Evolutionary conservation across 1,284 basidiomycete species (phyloP).

Genomic region (Fomitopsis betulina): DNA sequence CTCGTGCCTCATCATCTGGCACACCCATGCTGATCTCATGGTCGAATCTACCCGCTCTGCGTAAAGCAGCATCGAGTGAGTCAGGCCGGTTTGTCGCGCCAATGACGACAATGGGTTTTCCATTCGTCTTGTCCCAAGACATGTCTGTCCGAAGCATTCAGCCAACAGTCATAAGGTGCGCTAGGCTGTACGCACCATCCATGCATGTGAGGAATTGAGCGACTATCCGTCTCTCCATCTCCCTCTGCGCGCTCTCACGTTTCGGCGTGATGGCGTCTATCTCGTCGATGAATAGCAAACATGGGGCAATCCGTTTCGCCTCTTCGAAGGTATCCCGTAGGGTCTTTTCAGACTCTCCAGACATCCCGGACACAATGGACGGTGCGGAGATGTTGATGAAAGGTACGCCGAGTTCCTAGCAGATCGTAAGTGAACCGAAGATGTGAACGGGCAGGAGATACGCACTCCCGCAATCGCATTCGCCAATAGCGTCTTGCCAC

Average conservation of each 20-base stretch:
- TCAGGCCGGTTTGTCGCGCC: conserved; percentile 97
- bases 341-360: conserved; percentile 96
- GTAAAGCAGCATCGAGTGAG: conserved; percentile 88
- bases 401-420: conserved; percentile 83
- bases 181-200: conserved; percentile 65
- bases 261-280: conserved; percentile 98
- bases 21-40: conserved; percentile 98
- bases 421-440: conserved; percentile 10
- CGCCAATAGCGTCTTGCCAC: conserved; percentile 91
- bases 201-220: conserved; percentile 97
- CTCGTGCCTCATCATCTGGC: conserved; percentile 85
- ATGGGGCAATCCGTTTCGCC: conserved; percentile 89
- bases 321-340: conserved; percentile 95
- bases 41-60: conserved; percentile 93
- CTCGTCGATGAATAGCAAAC: conserved; percentile 93
- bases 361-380: conserved; percentile 95
- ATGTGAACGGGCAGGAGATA: conserved; percentile 12
- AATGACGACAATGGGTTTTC: conserved; percentile 91
- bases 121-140: conserved; percentile 88
- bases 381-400: conserved; percentile 96
- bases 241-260: conserved; percentile 92
- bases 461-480: conserved; percentile 90
- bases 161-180: background rate
- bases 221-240: conserved; percentile 97
- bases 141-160: conserved; percentile 49